Evolutionary conservation across 1,139 yeast species (phyloP), one percentile per base, ranked within the genome.

Genomic region (Lodderomyces orthopsilosis): DNA sequence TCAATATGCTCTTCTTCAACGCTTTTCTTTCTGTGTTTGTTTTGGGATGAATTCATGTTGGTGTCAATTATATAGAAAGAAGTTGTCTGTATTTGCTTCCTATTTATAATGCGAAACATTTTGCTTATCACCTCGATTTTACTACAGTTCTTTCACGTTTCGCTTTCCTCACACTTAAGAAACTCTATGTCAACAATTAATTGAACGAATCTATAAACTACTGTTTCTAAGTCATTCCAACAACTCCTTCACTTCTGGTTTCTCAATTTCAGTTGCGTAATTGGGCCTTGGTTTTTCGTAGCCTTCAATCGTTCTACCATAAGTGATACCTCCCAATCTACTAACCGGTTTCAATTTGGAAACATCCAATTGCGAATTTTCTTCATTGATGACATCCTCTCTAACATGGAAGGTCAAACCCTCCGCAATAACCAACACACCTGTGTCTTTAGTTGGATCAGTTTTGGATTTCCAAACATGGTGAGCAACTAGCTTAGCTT

Each of bases 391-490:
- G 8, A 77, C 60, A 53, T 81, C 85, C 50, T 80, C 81, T 36
- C 85, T 65, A 3, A 68, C 73, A 53, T 80, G 86, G 59, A 79
- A 77, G 38, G 75, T 64, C 35, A 81, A 65, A 14, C 83, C 86
- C 55, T 81, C 85, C 7, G 79, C 67, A 42, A 79, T 63, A 33
- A 65, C 58, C 14, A 74, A 54, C 0, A 67, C 62, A 2, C 81
- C 79, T 1, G 78, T 63, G 12, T 56, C 58, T 36, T 55, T 59
- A 1, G 57, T 61, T 2, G 75, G 68, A 40, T 63, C 63, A 8
- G 45, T 41, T 47, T 65, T 70, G 6, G 83, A 74, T 14, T 50
- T 61, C 74, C 77, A 77, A 17, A 70, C 74, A 51, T 75, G 80
- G 14, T 56, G 50, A 42, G 66, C 64, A 15, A 75, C 48, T 26